phyloP scores from a whole-genome alignment of 2,329 filamentous ascomycete genomes.

The Aspergillus novofumigatus region DNA sequence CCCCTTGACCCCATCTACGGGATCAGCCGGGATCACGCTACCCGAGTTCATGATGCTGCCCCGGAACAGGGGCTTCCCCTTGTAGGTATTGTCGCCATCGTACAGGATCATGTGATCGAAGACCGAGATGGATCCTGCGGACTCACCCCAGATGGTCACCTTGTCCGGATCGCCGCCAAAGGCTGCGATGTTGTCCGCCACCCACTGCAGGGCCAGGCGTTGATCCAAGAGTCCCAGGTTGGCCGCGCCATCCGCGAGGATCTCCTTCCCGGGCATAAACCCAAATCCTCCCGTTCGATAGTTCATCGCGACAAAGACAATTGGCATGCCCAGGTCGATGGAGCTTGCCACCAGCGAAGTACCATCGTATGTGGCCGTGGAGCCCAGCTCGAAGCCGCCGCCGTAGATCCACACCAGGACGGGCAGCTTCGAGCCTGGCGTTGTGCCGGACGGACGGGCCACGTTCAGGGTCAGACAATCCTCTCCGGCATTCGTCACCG shows the following conservation, averaged over 20 bases:
- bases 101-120: slow-evolving; percentile 73
- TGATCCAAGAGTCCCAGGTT: slow-evolving; percentile 73
- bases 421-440: slow-evolving; percentile 54
- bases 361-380: slow-evolving; percentile 40
- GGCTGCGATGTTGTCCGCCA: slow-evolving; percentile 68
- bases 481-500: slow-evolving; percentile 52
- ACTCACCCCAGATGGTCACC: slow-evolving; percentile 76
- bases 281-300: slow-evolving; percentile 73
- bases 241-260: slow-evolving; percentile 61
- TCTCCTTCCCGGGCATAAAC: slow-evolving; percentile 66
- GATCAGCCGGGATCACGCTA: slow-evolving; percentile 56
- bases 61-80: slow-evolving; percentile 69
- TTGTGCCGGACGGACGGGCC: slow-evolving; percentile 55
- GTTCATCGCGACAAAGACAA: slow-evolving; percentile 73
- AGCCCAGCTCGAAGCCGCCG: slow-evolving; percentile 51
- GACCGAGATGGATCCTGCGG: slow-evolving; percentile 67
- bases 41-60: slow-evolving; percentile 76
- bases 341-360: slow-evolving; percentile 33
- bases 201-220: slow-evolving; percentile 68
- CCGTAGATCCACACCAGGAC: slow-evolving; percentile 70
- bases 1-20: slow-evolving; percentile 62
- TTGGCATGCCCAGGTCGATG: slow-evolving; percentile 53
- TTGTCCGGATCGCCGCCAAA: slow-evolving; percentile 78
- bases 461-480: slow-evolving; percentile 63
- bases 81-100: slow-evolving; percentile 68